Evolutionary conservation across 2,329 filamentous ascomycete species (phyloP).

Genomic region (Beauveria australis): DNA sequence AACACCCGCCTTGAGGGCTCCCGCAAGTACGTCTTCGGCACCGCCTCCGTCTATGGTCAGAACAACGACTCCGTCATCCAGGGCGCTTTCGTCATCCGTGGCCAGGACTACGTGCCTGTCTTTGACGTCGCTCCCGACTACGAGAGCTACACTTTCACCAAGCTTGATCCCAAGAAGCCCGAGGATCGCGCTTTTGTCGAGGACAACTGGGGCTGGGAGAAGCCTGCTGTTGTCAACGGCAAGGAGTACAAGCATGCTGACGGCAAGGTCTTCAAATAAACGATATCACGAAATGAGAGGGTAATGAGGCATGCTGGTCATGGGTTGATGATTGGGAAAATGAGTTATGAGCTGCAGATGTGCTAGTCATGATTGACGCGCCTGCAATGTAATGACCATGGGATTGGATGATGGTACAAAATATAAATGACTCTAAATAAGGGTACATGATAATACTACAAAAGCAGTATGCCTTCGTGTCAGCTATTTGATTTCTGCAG

Average conservation of each 20-base stretch:
- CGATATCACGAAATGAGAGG: constrained; percentile 16
- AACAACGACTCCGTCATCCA: constrained; percentile 85
- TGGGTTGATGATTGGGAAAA: constrained; percentile 14
- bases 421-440: not conserved
- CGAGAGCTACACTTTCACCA: constrained; percentile 93
- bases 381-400: constrained; percentile 2
- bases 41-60: constrained; percentile 77
- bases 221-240: constrained; percentile 67
- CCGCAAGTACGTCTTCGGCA: constrained; percentile 97
- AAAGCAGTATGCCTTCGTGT: not conserved
- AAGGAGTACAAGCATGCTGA: constrained; percentile 85
- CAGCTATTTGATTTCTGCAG: not conserved
- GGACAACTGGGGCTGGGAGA: constrained; percentile 87
- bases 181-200: constrained; percentile 83
- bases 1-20: constrained; percentile 94
- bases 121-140: constrained; percentile 97
- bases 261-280: constrained; percentile 99
- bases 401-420: not conserved
- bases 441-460: not conserved
- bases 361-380: constrained; percentile 4
- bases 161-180: constrained; percentile 81
- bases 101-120: constrained; percentile 74
- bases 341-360: constrained; percentile 12
- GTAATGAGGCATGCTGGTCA: constrained; percentile 27
- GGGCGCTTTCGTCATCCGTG: constrained; percentile 92